These are phyloP conservation scores for Calonectria montana DNA, from an alignment of 2,329 filamentous ascomycete genomes.

Conservation along the genomic window DNA sequence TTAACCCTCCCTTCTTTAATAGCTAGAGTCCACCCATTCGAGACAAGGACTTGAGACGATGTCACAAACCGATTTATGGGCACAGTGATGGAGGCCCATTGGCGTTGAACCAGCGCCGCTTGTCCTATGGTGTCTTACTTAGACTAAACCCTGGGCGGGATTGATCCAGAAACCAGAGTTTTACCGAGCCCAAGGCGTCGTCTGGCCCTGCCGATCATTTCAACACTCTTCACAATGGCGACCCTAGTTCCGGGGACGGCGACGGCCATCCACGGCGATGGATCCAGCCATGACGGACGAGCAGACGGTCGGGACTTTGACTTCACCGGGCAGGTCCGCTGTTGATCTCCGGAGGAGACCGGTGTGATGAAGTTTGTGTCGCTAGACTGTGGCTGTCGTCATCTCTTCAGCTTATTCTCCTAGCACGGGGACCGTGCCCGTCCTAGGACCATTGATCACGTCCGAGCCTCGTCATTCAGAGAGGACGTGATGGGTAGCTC, in stretches of 20 bases:
- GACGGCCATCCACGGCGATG: slow-evolving; percentile 16
- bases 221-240: slow-evolving; percentile 5
- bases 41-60: background rate
- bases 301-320: slow-evolving; percentile 27
- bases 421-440: slow-evolving; percentile 19
- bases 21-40: background rate
- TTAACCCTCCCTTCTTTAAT: background rate
- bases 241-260: slow-evolving; percentile 30
- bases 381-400: slow-evolving; percentile 20
- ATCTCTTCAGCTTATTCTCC: slow-evolving; percentile 19
- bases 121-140: slow-evolving; percentile 5
- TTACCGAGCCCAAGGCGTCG: slow-evolving; percentile 14
- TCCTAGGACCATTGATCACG: background rate
- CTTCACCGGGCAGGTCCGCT: slow-evolving; percentile 18
- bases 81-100: background rate
- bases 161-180: slow-evolving; percentile 27
- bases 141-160: slow-evolving; percentile 16
- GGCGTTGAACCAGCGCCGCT: background rate
- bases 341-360: slow-evolving; percentile 24
- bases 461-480: slow-evolving; percentile 3
- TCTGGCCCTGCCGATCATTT: slow-evolving; percentile 16
- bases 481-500: slow-evolving; percentile 4
- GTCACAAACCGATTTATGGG: slow-evolving; percentile 10
- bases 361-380: slow-evolving; percentile 1
- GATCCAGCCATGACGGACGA: slow-evolving; percentile 33